These are phyloP conservation scores for Boehmeria nivea DNA, from an alignment of 306 rosid species.

Conservation along the genomic window DNA sequence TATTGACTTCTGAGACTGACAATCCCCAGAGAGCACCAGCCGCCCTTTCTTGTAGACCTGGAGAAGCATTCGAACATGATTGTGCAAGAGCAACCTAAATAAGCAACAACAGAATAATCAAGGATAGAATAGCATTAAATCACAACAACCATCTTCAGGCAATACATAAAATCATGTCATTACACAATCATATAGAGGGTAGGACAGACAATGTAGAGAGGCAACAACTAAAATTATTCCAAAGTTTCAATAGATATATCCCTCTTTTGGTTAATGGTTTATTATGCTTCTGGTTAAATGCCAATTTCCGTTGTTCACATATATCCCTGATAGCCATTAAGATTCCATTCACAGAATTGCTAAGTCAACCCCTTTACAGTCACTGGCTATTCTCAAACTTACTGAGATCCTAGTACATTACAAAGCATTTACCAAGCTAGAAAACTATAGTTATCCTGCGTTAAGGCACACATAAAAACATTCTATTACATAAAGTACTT, in stretches of 20 bases:
- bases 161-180: not conserved
- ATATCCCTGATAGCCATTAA: no score
- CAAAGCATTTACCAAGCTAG: slow-evolving; percentile 11
- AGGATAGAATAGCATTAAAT: no score
- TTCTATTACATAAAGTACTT: slow-evolving; percentile 7
- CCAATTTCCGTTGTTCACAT: no score
- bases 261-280: no score
- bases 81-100: slow-evolving; percentile 95
- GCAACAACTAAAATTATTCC: not conserved
- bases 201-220: not conserved
- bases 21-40: slow-evolving; percentile 99
- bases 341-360: no score
- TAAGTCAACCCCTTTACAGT: no score
- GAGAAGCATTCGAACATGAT: slow-evolving; percentile 92
- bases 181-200: not conserved
- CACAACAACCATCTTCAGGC: no score
- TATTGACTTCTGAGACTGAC: slow-evolving; percentile 97
- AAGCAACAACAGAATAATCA: slow-evolving; percentile 17
- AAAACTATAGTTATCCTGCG: not conserved
- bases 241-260: not conserved
- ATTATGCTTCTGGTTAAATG: no score
- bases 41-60: slow-evolving; percentile 99
- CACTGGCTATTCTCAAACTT: no score
- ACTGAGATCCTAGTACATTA: no score
- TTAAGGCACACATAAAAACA: slow-evolving; percentile 3